A percentile compares a stretch with the other conserved stretches of the same genome.
Evolutionary conservation across 2,329 filamentous ascomycete species (phyloP).

Genomic region (Microdochium paspali): DNA sequence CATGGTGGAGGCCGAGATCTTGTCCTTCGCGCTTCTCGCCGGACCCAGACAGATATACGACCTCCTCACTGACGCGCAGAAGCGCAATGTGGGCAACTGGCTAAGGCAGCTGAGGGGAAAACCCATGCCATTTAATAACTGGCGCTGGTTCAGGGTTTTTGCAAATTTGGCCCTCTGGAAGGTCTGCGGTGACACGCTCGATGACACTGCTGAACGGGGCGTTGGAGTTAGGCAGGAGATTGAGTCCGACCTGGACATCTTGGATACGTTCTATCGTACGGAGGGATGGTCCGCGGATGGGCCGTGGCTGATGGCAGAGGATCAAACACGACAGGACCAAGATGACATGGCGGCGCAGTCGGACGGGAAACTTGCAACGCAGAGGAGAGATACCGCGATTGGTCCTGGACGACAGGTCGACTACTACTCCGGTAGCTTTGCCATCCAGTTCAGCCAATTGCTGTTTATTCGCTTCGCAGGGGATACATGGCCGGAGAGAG

Average conservation of each 20-base stretch:
- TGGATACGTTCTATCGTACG: constrained; percentile 33
- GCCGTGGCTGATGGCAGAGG: constrained; percentile 18
- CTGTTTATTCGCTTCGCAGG: constrained; percentile 32
- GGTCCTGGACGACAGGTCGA: constrained; percentile 28
- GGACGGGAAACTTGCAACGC: neutral
- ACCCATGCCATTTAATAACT: constrained; percentile 37
- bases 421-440: constrained; percentile 45
- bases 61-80: constrained; percentile 15
- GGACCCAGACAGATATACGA: constrained; percentile 27
- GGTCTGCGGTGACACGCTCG: constrained; percentile 24
- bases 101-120: constrained; percentile 30
- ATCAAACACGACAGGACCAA: no score
- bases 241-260: constrained; percentile 27
- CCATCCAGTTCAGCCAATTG: constrained; percentile 40
- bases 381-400: neutral
- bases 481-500: constrained; percentile 28
- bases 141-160: constrained; percentile 43
- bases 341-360: constrained; percentile 10
- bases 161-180: constrained; percentile 34
- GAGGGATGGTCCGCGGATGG: constrained; percentile 41
- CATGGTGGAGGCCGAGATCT: constrained; percentile 45
- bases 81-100: constrained; percentile 28
- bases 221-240: constrained; percentile 25
- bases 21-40: constrained; percentile 35
- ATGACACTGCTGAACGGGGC: no score